These are phyloP conservation scores for Talaromyces proteolyticus DNA, from an alignment of 495 filamentous ascomycete species.

Conservation along the genomic window DNA sequence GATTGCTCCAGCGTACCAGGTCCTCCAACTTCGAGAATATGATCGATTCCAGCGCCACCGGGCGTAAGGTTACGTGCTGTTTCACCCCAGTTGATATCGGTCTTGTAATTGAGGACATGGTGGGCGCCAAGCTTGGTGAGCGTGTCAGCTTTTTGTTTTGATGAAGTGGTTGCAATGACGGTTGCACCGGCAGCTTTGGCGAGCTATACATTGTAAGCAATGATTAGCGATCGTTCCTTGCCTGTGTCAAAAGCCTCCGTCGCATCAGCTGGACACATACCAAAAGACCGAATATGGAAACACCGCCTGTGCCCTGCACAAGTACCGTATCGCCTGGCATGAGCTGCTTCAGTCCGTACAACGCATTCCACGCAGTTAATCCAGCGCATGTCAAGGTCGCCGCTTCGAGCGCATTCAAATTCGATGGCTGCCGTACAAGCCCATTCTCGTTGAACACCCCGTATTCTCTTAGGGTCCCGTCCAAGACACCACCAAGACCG, in stretches of 20 bases:
- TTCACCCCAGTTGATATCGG: constrained; percentile 67
- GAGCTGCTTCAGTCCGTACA: constrained; percentile 64
- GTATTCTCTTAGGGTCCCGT: constrained; percentile 69
- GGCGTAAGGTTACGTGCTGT: constrained; percentile 62
- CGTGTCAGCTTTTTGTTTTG: constrained; percentile 54
- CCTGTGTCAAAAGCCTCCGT: too few relatives aligned
- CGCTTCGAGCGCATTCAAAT: constrained; percentile 57
- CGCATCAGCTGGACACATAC: constrained; percentile 28
- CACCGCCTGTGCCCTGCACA: constrained; percentile 78
- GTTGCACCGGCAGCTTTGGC: constrained; percentile 77
- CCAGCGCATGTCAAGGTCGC: constrained; percentile 68
- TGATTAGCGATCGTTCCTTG: too few relatives aligned
- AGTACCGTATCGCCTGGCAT: constrained; percentile 67
- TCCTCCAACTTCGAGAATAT: constrained; percentile 70
- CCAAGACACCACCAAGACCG: constrained; percentile 64
- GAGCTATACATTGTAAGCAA: constrained; percentile 43
- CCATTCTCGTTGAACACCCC: constrained; percentile 65
- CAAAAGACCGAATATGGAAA: constrained; percentile 71
- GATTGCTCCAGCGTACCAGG: constrained; percentile 54
- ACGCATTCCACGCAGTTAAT: constrained; percentile 75
- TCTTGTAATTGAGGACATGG: constrained; percentile 73
- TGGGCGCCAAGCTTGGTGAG: constrained; percentile 72
- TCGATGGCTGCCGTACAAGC: constrained; percentile 57
- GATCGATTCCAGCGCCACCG: constrained; percentile 55
- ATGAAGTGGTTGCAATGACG: constrained; percentile 78